Evolutionary conservation across 2,329 filamentous ascomycete species (phyloP), one percentile per base, ranked within the genome.

Genomic region (Trichoderma sp.): DNA sequence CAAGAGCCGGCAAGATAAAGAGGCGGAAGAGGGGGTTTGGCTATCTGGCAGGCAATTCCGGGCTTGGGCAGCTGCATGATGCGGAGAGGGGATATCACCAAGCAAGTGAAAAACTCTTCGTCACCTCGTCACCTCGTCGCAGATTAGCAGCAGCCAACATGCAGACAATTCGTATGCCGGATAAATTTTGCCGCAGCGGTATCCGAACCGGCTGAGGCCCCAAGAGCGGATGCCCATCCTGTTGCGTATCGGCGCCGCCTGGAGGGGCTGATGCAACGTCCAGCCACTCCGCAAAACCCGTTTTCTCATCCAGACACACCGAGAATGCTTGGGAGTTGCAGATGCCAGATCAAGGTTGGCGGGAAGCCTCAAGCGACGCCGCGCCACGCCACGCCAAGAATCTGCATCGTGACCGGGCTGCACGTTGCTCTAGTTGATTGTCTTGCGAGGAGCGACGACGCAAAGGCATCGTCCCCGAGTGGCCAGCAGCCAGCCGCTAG

Each of bases 161-260:
- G 37, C 61, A 66, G 61, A 58, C 46, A 30, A 32, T 49, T 39
- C 32, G 21, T 21, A 18, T 30, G 18, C 39, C 61, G 61, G 52
- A 28, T 58, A 49, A 66, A 32, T 46, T 32, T 49, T 56, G 51
- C 61, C 34, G 52, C 18, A n/a, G 55, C 52, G 61, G 51, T 37
- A 37, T 65, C 61, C 37, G 52, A 52, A 34, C 26, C 52, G 61
- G 34, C 52, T 66, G 61, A 66, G 51, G 26, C 51, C 61, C 49
- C 37, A 66, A 24, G 24, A 54, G 60, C 60, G 26, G 51, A 13
- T n/a, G 21, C 6, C 26, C 37, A n/a, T 54, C 28, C 7, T n/a
- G 30, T 13, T 49, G 26, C 24, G 63, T 39, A 28, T 66, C 52
- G 52, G 37, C 28, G 63, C 60, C 54, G 54, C 54, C 4, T n/a